A percentile compares a stretch with the other conserved stretches of the same genome.
Evolutionary conservation across 768 basidiomycete species (phyloP).

Genomic region (Mycena capillaripes): DNA sequence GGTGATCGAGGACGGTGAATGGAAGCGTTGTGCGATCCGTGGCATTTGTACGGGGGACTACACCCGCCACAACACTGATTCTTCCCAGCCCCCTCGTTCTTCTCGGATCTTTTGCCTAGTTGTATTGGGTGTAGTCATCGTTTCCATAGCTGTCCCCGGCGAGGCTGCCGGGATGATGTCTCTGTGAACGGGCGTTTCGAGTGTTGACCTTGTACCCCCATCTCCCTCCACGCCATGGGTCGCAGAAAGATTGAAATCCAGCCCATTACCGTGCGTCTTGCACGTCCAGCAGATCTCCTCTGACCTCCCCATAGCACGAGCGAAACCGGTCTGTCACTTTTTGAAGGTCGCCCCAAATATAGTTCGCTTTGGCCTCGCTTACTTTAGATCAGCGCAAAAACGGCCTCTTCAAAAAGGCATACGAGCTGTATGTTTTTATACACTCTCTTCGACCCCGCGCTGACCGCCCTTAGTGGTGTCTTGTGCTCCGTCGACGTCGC

Average conservation of each 20-base stretch:
- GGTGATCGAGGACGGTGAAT: conserved; percentile 5
- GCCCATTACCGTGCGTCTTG: conserved; percentile 73
- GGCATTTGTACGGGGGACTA: conserved; percentile 20
- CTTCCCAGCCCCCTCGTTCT: too few relatives aligned
- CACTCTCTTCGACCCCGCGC: background rate
- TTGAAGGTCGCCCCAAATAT: conserved; percentile 66
- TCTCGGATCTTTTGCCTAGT: too few relatives aligned
- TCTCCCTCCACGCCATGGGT: conserved; percentile 59
- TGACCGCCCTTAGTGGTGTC: conserved; percentile 57
- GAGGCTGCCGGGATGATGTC: conserved; percentile 35
- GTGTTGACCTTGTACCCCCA: conserved; percentile 31
- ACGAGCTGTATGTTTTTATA: conserved; percentile 62
- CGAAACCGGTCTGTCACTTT: conserved; percentile 81
- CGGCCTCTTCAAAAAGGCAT: conserved; percentile 84
- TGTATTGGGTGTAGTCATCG: conserved; percentile 31
- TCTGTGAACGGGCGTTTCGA: conserved; percentile 37
- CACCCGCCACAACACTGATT: too few relatives aligned
- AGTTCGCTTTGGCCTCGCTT: conserved; percentile 33
- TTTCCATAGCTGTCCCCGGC: conserved; percentile 35
- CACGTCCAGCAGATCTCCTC: background rate
- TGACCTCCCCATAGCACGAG: conserved; percentile 64
- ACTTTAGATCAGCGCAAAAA: conserved; percentile 70
- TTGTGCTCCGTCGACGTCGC: conserved; percentile 83
- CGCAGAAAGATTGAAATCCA: conserved; percentile 84
- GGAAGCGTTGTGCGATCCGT: conserved; percentile 22